Evolutionary conservation across 2,329 filamentous ascomycete genomes (phyloP).

Genomic region (Ceratocystis destructans): DNA sequence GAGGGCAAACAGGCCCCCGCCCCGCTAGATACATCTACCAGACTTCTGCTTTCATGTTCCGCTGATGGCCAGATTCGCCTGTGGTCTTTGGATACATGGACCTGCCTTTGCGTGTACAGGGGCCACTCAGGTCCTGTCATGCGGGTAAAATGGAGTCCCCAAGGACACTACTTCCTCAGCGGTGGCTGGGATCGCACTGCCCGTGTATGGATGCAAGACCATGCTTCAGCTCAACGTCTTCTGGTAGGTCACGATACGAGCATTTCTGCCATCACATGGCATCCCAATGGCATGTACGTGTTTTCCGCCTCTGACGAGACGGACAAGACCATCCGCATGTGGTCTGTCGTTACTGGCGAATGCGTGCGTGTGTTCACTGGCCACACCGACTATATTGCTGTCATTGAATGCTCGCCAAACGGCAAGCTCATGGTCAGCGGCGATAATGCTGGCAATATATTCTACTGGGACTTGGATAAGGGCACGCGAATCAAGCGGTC

Average conservation of each 20-base stretch:
- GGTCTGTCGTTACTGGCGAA: conserved; percentile 76
- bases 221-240: conserved; percentile 75
- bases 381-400: conserved; percentile 74
- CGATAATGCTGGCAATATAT: conserved; percentile 76
- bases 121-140: conserved; percentile 83
- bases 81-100: conserved; percentile 85
- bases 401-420: conserved; percentile 72
- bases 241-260: conserved; percentile 87
- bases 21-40: conserved; percentile 42
- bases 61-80: conserved; percentile 78
- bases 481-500: conserved; percentile 81
- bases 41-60: conserved; percentile 74
- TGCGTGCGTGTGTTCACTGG: conserved; percentile 87
- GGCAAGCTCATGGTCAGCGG: conserved; percentile 85
- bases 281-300: conserved; percentile 84
- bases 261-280: conserved; percentile 85
- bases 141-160: conserved; percentile 78
- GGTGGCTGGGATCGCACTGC: conserved; percentile 81
- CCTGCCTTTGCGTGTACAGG: conserved; percentile 87
- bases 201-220: conserved; percentile 82
- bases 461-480: conserved; percentile 86
- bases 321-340: conserved; percentile 92
- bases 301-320: conserved; percentile 80
- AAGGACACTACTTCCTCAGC: conserved; percentile 87
- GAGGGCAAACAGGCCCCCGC: conserved; percentile 31